phyloP scores from a whole-genome alignment of 1,284 basidiomycete species.

The Phaffia rhodozyma region DNA sequence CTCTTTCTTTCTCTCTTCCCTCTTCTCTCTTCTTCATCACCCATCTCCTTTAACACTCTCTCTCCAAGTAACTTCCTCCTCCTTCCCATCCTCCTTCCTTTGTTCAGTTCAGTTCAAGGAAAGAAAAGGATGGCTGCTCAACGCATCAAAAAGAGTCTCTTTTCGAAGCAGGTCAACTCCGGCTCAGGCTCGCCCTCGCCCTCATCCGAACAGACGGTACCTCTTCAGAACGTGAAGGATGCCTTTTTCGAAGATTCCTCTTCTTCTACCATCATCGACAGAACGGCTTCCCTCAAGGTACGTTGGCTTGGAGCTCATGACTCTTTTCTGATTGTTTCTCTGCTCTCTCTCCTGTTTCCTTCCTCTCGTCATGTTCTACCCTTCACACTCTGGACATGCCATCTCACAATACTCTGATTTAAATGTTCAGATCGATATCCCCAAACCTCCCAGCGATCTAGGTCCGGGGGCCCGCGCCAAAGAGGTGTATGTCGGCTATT shows the following conservation, averaged over 20 bases:
- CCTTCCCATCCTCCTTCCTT: neutral
- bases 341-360: neutral
- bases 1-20: neutral
- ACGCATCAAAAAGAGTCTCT: slow-evolving; percentile 15
- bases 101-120: neutral
- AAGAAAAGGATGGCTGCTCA: slow-evolving; percentile 12
- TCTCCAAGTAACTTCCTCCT: slow-evolving; percentile 35
- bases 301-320: no score
- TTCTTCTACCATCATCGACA: neutral
- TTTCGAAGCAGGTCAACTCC: neutral
- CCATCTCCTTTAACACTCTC: slow-evolving; percentile 39
- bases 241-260: neutral
- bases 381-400: no score
- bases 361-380: neutral
- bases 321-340: no score
- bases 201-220: slow-evolving; percentile 2
- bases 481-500: slow-evolving; percentile 8
- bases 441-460: slow-evolving; percentile 16
- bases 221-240: slow-evolving; percentile 3
- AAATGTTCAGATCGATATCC: slow-evolving; percentile 14
- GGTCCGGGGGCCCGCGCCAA: slow-evolving; percentile 13
- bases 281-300: slow-evolving; percentile 1
- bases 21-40: slow-evolving; percentile 26
- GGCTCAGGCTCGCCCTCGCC: neutral
- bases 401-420: no score